Conservation (phyloP, 495 filamentous ascomycete species). For the Penicillium roqueforti region DNA sequence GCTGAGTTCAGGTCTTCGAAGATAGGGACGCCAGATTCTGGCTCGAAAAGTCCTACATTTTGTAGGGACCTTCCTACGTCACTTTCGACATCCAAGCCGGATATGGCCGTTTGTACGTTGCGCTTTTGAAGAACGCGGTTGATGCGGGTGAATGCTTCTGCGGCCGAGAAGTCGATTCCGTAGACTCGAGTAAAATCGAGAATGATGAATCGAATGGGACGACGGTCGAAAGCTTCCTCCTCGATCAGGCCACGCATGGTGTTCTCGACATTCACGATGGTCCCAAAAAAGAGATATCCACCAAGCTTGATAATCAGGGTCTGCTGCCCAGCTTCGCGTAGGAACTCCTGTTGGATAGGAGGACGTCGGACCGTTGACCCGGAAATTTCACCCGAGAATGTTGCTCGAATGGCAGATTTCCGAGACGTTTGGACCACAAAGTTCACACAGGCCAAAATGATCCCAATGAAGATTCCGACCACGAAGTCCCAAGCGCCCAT, state of each 20-base stretch:
- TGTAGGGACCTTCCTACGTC: slow-evolving; percentile 72
- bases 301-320: slow-evolving; percentile 85
- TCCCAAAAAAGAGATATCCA: slow-evolving; percentile 94
- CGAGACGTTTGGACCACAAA: slow-evolving; percentile 87
- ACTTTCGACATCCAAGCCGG: slow-evolving; percentile 67
- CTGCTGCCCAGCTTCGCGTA: slow-evolving; percentile 79
- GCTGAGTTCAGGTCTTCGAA: slow-evolving; percentile 90
- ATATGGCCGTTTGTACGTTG: slow-evolving; percentile 74
- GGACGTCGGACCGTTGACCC: slow-evolving; percentile 90
- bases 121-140: slow-evolving; percentile 71
- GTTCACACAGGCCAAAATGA: slow-evolving; percentile 84
- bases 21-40: slow-evolving; percentile 63
- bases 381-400: slow-evolving; percentile 79
- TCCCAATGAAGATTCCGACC: slow-evolving; percentile 84
- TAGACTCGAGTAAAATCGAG: slow-evolving; percentile 86
- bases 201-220: slow-evolving; percentile 85
- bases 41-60: slow-evolving; percentile 72
- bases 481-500: slow-evolving; percentile 99
- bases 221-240: slow-evolving; percentile 68
- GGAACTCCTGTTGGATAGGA: slow-evolving; percentile 79
- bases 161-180: slow-evolving; percentile 91
- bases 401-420: slow-evolving; percentile 79
- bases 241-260: slow-evolving; percentile 76
- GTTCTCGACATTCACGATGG: slow-evolving; percentile 89
- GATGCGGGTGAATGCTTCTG: slow-evolving; percentile 89